Evolutionary conservation across 169 alveolate genomes (phyloP).

Genomic region (Babesia sp.): DNA sequence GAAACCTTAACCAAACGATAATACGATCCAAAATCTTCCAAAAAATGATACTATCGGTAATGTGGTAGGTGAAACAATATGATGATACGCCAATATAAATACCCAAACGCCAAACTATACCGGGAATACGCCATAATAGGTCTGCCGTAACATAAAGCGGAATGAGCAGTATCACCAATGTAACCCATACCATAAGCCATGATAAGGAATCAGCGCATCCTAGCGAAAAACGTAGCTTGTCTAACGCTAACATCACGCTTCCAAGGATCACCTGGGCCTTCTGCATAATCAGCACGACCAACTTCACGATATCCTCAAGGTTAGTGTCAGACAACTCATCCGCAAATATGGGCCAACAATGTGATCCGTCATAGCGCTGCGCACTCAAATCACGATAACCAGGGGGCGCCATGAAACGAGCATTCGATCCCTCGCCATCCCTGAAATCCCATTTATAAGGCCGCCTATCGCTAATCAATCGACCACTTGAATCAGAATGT

Average conservation of each 20-base stretch:
- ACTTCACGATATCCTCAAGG: constrained; percentile 45
- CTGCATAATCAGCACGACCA: constrained; percentile 2
- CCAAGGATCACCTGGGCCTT: constrained; percentile 44
- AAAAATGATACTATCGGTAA: not conserved
- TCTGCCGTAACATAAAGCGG: constrained; percentile 20
- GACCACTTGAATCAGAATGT: not conserved
- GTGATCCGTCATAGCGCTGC: constrained; percentile 27
- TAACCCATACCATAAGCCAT: constrained; percentile 25
- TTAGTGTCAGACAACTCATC: constrained; percentile 52
- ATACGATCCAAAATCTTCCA: not conserved
- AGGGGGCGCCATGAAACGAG: constrained; percentile 27
- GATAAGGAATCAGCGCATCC: constrained; percentile 26
- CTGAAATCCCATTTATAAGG: not conserved
- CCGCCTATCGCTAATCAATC: not conserved
- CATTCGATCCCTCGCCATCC: not conserved
- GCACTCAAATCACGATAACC: constrained; percentile 42
- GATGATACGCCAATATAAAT: not conserved
- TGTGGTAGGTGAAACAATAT: constrained; percentile 7
- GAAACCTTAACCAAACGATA: not conserved
- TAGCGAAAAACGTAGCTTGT: constrained; percentile 48
- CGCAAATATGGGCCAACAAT: constrained; percentile 31
- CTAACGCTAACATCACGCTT: constrained; percentile 13
- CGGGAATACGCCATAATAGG: constrained; percentile 18
- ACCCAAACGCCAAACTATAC: constrained; percentile 18
- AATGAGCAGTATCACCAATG: constrained; percentile 2